These are phyloP conservation scores for Cucumis melo DNA, from an alignment of 306 rosid species.

Conservation along the genomic window DNA sequence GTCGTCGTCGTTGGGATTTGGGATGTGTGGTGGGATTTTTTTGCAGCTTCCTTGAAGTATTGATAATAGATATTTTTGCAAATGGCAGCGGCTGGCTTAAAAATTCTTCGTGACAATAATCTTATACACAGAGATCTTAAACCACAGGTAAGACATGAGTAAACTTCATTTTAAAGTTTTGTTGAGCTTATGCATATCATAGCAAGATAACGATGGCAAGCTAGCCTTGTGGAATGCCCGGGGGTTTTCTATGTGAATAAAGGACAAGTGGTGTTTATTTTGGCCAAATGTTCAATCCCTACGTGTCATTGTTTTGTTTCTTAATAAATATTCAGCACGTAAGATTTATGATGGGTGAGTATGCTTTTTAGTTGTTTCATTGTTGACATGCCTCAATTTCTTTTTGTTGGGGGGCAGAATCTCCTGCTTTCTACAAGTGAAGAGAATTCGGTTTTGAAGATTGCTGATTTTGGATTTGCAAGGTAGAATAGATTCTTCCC, in stretches of 20 bases:
- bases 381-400: constrained; percentile 31
- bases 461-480: constrained; percentile 99
- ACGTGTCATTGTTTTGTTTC: not conserved
- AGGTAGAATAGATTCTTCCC: constrained; percentile 29
- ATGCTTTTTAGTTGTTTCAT: constrained; percentile 23
- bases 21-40: not conserved
- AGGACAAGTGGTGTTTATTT: not conserved
- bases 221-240: not conserved
- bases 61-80: constrained; percentile 9
- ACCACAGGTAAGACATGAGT: constrained; percentile 54
- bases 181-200: not conserved
- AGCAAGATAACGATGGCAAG: not conserved
- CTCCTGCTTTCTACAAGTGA: constrained; percentile 75
- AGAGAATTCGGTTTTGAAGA: constrained; percentile 70
- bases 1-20: not conserved
- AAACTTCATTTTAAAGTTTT: not conserved
- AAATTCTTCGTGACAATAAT: constrained; percentile 83
- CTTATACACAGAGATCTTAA: constrained; percentile 91
- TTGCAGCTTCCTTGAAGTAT: not conserved
- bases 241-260: not conserved
- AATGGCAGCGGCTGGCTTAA: constrained; percentile 81
- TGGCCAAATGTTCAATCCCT: not conserved
- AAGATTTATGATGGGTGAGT: constrained; percentile 21
- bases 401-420: constrained; percentile 42
- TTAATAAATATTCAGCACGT: not conserved